Percentiles rank a stretch among this genome's conserved stretches.
Conservation (phyloP, 1,139 yeast genomes). For the Meyerozyma athensensis region DNA sequence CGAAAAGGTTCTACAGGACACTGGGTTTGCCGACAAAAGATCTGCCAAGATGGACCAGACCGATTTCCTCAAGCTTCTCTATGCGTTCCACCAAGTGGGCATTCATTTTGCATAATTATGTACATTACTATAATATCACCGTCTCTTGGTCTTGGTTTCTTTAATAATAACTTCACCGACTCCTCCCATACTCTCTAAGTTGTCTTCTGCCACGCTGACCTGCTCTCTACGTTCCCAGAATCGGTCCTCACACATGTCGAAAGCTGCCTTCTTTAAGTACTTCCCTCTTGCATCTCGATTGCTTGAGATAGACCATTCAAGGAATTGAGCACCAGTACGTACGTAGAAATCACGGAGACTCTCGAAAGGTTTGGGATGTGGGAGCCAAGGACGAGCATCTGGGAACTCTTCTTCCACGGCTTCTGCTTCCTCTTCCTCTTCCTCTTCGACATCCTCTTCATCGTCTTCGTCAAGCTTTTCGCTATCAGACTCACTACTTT, state of each 20-base stretch:
- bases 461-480: constrained; percentile 46
- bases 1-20: constrained; percentile 64
- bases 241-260: constrained; percentile 87
- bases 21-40: constrained; percentile 80
- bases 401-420: constrained; percentile 71
- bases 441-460: constrained; percentile 55
- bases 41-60: constrained; percentile 94
- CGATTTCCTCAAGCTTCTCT: constrained; percentile 79
- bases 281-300: constrained; percentile 88
- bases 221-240: constrained; percentile 99
- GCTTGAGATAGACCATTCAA: constrained; percentile 89
- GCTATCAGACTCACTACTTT: constrained; percentile 46
- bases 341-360: constrained; percentile 74
- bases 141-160: constrained; percentile 50
- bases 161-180: constrained; percentile 86
- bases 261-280: constrained; percentile 81
- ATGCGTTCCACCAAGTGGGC: constrained; percentile 96
- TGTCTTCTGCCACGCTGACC: constrained; percentile 82
- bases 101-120: constrained; percentile 77
- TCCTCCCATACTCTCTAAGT: constrained; percentile 85
- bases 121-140: constrained; percentile 18
- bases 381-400: constrained; percentile 93
- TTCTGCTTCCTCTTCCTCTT: constrained; percentile 54
- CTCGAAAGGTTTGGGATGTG: constrained; percentile 97
- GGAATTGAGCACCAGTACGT: constrained; percentile 80